A percentile compares a stretch with the other conserved stretches of the same genome.
These are phyloP conservation scores for Ephemerocybe angulata DNA, from an alignment of 768 basidiomycete genomes.

Conservation along the genomic window DNA sequence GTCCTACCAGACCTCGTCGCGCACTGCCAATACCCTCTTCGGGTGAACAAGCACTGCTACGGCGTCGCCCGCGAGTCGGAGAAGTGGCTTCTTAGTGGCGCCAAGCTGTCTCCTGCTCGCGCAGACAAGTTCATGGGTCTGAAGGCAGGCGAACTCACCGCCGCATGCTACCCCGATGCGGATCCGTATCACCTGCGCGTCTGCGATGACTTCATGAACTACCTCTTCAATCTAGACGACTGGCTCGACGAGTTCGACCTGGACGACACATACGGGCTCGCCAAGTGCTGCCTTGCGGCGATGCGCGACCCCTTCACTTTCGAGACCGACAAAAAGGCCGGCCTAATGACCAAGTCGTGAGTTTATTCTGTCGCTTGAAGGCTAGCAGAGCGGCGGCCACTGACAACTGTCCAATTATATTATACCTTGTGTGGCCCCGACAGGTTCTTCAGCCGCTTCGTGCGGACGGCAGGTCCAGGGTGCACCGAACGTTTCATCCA, in stretches of 20 bases:
- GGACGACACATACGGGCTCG: slow-evolving; percentile 17
- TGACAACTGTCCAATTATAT: too few relatives aligned
- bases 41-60: slow-evolving; percentile 41
- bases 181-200: slow-evolving; percentile 56
- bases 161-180: slow-evolving; percentile 57
- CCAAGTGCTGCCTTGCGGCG: slow-evolving; percentile 19
- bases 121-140: slow-evolving; percentile 49
- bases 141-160: slow-evolving; percentile 64
- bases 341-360: slow-evolving; percentile 21
- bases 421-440: background rate
- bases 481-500: slow-evolving; percentile 66
- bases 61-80: slow-evolving; percentile 43
- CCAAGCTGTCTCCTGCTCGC: slow-evolving; percentile 39
- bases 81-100: slow-evolving; percentile 44
- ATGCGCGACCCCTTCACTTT: slow-evolving; percentile 19
- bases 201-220: slow-evolving; percentile 66
- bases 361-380: slow-evolving; percentile 1
- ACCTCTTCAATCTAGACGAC: slow-evolving; percentile 48
- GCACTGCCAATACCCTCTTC: slow-evolving; percentile 44
- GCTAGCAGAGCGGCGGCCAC: too few relatives aligned
- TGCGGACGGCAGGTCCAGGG: slow-evolving; percentile 50
- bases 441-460: slow-evolving; percentile 67
- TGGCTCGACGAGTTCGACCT: slow-evolving; percentile 20
- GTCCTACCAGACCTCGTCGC: slow-evolving; percentile 53
- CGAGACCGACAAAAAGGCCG: slow-evolving; percentile 20